phyloP scores from a whole-genome alignment of 2,329 filamentous ascomycete genomes.

The Blumeria hordei region DNA sequence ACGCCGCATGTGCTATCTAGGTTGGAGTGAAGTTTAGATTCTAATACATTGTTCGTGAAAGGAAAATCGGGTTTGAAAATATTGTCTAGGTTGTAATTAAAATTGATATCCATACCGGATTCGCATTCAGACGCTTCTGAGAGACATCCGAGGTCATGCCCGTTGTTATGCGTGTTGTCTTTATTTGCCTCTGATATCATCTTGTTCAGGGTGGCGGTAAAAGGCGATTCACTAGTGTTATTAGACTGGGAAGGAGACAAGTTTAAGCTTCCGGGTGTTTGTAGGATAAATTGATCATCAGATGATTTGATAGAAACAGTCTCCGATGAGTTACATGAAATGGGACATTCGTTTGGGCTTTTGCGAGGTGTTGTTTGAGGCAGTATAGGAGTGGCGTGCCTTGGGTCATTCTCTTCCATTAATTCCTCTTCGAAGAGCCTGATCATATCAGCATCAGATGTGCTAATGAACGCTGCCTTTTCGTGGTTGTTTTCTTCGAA shows the following conservation, averaged over 20 bases:
- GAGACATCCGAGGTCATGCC: no score
- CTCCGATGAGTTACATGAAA: constrained; percentile 13
- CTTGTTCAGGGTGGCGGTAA: constrained; percentile 14
- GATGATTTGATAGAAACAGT: constrained; percentile 12
- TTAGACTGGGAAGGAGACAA: constrained; percentile 7
- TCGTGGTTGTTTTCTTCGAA: constrained; percentile 2
- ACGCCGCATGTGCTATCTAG: no score
- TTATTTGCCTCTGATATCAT: constrained; percentile 14
- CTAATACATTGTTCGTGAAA: no score
- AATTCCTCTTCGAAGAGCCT: constrained; percentile 14
- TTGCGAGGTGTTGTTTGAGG: constrained; percentile 16
- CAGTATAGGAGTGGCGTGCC: constrained; percentile 14
- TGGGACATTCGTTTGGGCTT: constrained; percentile 13
- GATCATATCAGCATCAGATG: constrained; percentile 11
- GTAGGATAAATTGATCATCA: constrained; percentile 8
- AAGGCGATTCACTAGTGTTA: constrained; percentile 13
- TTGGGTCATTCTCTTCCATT: constrained; percentile 3
- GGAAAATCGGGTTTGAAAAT: no score
- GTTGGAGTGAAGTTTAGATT: no score
- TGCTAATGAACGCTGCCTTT: no score
- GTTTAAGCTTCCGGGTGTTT: constrained; percentile 7
- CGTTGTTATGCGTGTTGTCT: constrained; percentile 5
- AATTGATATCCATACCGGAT: no score
- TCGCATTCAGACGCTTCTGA: no score
- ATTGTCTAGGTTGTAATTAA: no score